Evolutionary conservation across 2,329 filamentous ascomycete genomes (phyloP), one percentile per base, ranked within the genome.

Genomic region (Xylaria polymorpha): DNA sequence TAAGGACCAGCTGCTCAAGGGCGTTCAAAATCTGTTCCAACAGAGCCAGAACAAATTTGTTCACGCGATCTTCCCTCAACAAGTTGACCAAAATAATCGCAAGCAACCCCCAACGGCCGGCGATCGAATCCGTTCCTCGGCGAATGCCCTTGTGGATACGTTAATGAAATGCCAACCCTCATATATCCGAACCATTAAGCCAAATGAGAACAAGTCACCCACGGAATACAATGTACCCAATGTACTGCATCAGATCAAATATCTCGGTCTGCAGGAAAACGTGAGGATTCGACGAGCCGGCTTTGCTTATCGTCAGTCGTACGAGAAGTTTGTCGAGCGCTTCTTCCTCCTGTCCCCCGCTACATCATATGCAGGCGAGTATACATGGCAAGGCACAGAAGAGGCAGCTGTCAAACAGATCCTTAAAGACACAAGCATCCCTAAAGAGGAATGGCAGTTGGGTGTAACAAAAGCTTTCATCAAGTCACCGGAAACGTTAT

Each of bases 141-240:
- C 96, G 9, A 99, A 99, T 78, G 94, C 97, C 53, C 86, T 99
- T 22, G 96, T 99, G 1, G 90, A 94, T 0, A 98, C 96, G 0
- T 82, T 99, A 76, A 98, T 98, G 94, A 97, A 98, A 82, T 95
- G 94, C 66, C 93, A 96, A 74, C 96, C 96, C 1, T 98, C 94
- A 2, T 99, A 99, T 78, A 99, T 99, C 76, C 93, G 96, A 79
- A 99, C 96, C 0, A 98, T 99, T 84, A 99, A 99, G 82, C 96
- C 96, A 1, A 99, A 99, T 83, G 96, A 99, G 82, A 98, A 98
- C 84, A 99, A 98, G 81, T 97, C 94, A 2, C 92, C 94, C 0
- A 91, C 90, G 12, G 96, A 99, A 79, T 99, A 97, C 81, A 98
- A 97, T 75, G 87, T 88, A 22, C 90, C 90, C 37, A 98, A 98